A percentile compares a stretch with the other conserved stretches of the same genome.
These are phyloP conservation scores for Barnettozyma sp. DNA, from an alignment of 805 yeast species.

Conservation along the genomic window DNA sequence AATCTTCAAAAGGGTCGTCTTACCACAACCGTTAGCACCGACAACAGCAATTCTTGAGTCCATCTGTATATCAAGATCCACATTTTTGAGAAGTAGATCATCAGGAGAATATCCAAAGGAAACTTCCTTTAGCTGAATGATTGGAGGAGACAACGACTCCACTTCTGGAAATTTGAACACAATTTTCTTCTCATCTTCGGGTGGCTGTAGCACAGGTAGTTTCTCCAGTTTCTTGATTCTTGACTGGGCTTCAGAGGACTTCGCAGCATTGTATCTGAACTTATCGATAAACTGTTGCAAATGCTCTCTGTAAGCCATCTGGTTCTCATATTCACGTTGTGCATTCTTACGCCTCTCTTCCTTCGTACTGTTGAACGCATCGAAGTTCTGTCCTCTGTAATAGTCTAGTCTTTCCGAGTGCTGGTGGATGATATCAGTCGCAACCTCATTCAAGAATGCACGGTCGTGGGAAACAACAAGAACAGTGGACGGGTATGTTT, in stretches of 20 bases:
- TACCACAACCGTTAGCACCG: slow-evolving; percentile 99
- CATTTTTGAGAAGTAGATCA: slow-evolving; percentile 61
- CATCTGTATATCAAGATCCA: slow-evolving; percentile 86
- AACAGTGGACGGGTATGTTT: slow-evolving; percentile 85
- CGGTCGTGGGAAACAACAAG: slow-evolving; percentile 97
- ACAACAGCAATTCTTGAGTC: slow-evolving; percentile 93
- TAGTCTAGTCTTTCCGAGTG: slow-evolving; percentile 96
- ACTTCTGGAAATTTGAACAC: slow-evolving; percentile 94
- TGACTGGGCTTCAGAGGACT: slow-evolving; percentile 95
- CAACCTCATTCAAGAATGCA: slow-evolving; percentile 93
- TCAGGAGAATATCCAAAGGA: slow-evolving; percentile 74
- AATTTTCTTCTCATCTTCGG: slow-evolving; percentile 82
- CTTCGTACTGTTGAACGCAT: slow-evolving; percentile 83
- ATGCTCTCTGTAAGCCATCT: slow-evolving; percentile 92
- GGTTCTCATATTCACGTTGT: slow-evolving; percentile 92
- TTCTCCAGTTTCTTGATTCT: slow-evolving; percentile 95
- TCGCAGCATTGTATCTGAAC: slow-evolving; percentile 95
- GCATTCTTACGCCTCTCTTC: slow-evolving; percentile 94
- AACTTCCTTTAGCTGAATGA: slow-evolving; percentile 80
- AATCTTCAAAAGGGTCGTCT: slow-evolving; percentile 85
- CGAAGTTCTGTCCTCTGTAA: slow-evolving; percentile 91
- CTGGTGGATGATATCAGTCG: slow-evolving; percentile 96
- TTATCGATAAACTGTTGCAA: slow-evolving; percentile 93
- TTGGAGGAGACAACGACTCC: slow-evolving; percentile 88
- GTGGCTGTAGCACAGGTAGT: slow-evolving; percentile 86